Base-by-base conservation (phyloP, 2,329 filamentous ascomycete species). In the Helotiales sp. region DNA sequence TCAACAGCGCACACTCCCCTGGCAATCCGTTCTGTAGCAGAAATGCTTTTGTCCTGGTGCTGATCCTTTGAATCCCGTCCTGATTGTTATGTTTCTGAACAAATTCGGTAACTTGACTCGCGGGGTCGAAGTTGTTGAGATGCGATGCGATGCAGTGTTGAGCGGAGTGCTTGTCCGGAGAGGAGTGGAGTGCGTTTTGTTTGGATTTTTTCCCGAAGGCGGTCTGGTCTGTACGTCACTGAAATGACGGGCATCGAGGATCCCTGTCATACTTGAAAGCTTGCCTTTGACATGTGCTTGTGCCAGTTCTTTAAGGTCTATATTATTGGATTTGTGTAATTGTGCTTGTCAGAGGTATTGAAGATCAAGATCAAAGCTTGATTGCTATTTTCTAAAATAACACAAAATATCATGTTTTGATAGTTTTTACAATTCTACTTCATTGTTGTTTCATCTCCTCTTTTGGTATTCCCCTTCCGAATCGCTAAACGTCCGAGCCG, bases 161-260 rank as follows among this genome's bases (percentile, higher is more conserved):
- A 55, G 50, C 28, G 50, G 50, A 30, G 50, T n/a, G 17, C 15
- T 3, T 11, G 20, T 17, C 26, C 28, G 28, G 15, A 24, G 26
- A 13, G 26, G 10, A 32, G 10, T n/a, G 24, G 28, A 6, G 7
- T 26, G 20, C 2, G 50, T 49, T 49, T 61, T 49, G 13, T 61
- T 50, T 49, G 17, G 28, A 20, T n/a, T 61, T 61, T 49, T 61
- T 7, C 52, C 28, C 17, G 32, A 30, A 26, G 58, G 26, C 17
- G 15, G 24, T 60, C 57, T 13, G 28, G 43, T 15, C 24, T n/a
- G 45, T 61, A 61, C 58, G 58, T 59, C 55, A 59, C 55, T n/a
- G 55, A 24, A 50, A 50, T 26, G 47, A 11, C 6, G 11, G 5
- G 30, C n/a, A 34, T 37, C 30, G 30, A 28, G 17, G 22, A 55